phyloP scores from a whole-genome alignment of 2,329 filamentous ascomycete species.

The Exophiala viscosa region DNA sequence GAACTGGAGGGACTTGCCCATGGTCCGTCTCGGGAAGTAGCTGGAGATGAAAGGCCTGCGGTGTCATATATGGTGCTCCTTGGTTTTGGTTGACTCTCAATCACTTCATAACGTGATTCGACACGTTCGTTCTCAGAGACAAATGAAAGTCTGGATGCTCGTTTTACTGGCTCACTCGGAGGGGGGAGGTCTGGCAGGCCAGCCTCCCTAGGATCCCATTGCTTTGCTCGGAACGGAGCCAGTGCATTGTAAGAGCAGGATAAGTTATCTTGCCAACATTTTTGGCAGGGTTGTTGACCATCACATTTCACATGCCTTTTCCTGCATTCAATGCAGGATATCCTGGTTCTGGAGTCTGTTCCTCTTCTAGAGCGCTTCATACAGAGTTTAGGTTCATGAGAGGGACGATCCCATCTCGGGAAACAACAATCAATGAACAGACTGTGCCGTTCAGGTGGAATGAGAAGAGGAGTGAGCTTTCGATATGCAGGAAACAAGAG shows the following conservation, averaged over 20 bases:
- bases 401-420: too few relatives aligned
- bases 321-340: constrained; percentile 1
- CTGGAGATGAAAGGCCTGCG: not conserved
- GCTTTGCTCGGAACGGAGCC: not conserved
- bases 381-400: not conserved
- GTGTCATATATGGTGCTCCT: not conserved
- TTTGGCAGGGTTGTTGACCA: constrained; percentile 5
- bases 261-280: constrained; percentile 6
- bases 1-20: not conserved
- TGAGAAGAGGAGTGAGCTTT: not conserved
- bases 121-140: constrained; percentile 1
- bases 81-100: not conserved
- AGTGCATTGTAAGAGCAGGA: not conserved
- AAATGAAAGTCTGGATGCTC: not conserved
- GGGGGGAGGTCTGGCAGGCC: not conserved
- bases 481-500: too few relatives aligned
- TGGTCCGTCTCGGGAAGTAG: not conserved
- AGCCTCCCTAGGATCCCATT: constrained; percentile 2
- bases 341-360: constrained; percentile 1
- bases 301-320: constrained; percentile 1
- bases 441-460: not conserved
- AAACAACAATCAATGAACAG: too few relatives aligned
- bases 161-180: not conserved
- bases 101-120: constrained; percentile 3
- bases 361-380: constrained; percentile 5